Evolutionary conservation across 768 basidiomycete species (phyloP).

Genomic region (Hysterangium stoloniferum): DNA sequence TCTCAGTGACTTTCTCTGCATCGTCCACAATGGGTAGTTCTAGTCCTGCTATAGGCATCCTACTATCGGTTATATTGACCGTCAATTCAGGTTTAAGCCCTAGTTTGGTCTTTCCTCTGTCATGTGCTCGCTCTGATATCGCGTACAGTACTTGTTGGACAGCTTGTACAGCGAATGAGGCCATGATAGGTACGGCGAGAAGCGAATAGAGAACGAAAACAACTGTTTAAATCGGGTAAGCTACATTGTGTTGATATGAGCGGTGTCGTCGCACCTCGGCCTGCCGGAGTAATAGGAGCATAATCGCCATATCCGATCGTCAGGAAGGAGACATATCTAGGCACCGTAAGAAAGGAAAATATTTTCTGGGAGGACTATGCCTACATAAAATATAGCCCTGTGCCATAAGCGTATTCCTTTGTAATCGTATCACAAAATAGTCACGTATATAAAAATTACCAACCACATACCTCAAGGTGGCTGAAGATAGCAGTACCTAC

Average conservation of each 20-base stretch:
- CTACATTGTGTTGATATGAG: neutral
- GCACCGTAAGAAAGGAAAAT: too few relatives aligned
- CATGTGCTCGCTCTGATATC: neutral
- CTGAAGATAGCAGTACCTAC: constrained; percentile 13
- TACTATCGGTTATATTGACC: neutral
- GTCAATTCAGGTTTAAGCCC: constrained; percentile 4
- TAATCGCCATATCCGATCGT: constrained; percentile 14
- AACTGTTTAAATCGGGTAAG: neutral
- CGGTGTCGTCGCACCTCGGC: constrained; percentile 3
- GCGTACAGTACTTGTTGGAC: constrained; percentile 7
- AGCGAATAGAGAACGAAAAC: constrained; percentile 17
- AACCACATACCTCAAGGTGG: constrained; percentile 11
- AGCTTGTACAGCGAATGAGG: constrained; percentile 14
- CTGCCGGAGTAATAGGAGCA: constrained; percentile 8
- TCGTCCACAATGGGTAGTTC: neutral
- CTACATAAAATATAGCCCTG: constrained; percentile 13
- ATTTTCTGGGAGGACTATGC: neutral
- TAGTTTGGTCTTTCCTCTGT: neutral
- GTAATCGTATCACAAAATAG: neutral
- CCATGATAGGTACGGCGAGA: constrained; percentile 15
- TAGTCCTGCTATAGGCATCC: too few relatives aligned
- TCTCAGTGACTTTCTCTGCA: neutral
- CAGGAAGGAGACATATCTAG: constrained; percentile 14
- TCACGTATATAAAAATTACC: neutral
- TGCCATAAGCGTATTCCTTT: constrained; percentile 9